Evolutionary conservation across 2,329 filamentous ascomycete genomes (phyloP).

Genomic region (Arthrobotrys iridis): DNA sequence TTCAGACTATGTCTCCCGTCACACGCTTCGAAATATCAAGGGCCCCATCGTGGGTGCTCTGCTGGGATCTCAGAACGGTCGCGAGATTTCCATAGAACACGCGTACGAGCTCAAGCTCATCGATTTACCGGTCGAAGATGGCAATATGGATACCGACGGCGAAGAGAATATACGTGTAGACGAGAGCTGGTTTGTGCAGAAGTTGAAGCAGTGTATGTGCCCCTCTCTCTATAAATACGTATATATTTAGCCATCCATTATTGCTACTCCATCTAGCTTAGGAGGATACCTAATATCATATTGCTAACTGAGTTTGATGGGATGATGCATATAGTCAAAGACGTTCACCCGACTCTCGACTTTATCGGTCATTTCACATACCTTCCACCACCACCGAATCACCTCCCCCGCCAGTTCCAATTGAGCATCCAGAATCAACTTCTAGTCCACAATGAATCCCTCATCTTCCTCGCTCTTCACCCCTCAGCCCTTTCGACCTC

Average conservation of each 20-base stretch:
- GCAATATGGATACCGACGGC: conserved; percentile 61
- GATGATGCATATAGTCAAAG: conserved; percentile 72
- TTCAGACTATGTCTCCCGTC: conserved; percentile 94
- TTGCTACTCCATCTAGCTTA: conserved; percentile 11
- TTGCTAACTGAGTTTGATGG: not conserved
- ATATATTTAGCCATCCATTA: too few species aligned
- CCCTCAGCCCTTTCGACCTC: conserved; percentile 64
- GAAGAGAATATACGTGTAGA: conserved; percentile 73
- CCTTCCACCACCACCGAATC: conserved; percentile 73
- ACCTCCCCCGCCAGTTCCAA: conserved; percentile 64
- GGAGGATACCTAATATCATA: too few species aligned
- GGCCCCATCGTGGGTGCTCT: conserved; percentile 86
- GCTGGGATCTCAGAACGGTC: conserved; percentile 90
- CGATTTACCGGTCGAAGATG: conserved; percentile 56
- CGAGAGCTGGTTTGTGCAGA: conserved; percentile 75
- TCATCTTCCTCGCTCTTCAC: conserved; percentile 89
- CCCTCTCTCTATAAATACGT: not conserved
- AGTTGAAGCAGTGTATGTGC: conserved; percentile 82
- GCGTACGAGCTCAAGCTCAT: conserved; percentile 82
- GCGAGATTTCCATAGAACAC: conserved; percentile 89
- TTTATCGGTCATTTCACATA: conserved; percentile 90
- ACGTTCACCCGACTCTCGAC: conserved; percentile 85
- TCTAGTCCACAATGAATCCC: conserved; percentile 79
- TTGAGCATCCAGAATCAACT: conserved; percentile 76
- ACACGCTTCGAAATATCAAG: conserved; percentile 77